phyloP scores from a whole-genome alignment of 2,329 filamentous ascomycete genomes.

The Beauveria sp. region DNA sequence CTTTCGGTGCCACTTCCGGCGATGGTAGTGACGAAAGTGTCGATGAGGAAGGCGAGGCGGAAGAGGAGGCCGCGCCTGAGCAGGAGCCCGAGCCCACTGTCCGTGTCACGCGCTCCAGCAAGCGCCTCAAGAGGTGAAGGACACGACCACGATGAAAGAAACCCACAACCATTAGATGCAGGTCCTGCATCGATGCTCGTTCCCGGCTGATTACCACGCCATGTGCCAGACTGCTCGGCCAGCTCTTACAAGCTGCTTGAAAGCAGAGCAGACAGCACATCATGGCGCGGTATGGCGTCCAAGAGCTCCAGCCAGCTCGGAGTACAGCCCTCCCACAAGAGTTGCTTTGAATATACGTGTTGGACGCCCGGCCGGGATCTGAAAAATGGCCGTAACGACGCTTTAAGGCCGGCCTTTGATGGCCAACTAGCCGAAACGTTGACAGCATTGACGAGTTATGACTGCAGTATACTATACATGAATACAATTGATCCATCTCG shows the following conservation, averaged over 20 bases:
- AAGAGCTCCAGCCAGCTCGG: constrained; percentile 7
- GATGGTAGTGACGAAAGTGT: constrained; percentile 33
- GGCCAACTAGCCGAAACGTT: background rate
- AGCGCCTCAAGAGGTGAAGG: constrained; percentile 13
- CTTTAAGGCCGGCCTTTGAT: background rate
- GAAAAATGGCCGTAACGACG: background rate
- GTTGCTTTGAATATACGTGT: background rate
- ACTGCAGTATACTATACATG: background rate
- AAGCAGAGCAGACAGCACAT: background rate
- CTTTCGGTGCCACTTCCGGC: constrained; percentile 22
- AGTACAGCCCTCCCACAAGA: constrained; percentile 9
- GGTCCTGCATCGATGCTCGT: background rate
- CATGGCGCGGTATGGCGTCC: background rate
- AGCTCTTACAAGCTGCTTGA: background rate
- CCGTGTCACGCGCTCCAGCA: constrained; percentile 12
- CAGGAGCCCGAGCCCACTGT: constrained; percentile 1
- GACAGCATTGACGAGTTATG: background rate
- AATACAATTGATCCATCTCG: background rate
- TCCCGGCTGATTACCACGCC: constrained; percentile 5
- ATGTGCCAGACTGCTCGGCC: background rate
- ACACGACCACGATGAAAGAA: background rate
- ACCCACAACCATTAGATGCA: background rate
- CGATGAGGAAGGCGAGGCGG: constrained; percentile 32
- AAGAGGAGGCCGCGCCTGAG: constrained; percentile 17
- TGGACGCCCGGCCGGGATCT: background rate